Evolutionary conservation across 441 rosid genomes (phyloP).

Genomic region (Populus hybrid): DNA sequence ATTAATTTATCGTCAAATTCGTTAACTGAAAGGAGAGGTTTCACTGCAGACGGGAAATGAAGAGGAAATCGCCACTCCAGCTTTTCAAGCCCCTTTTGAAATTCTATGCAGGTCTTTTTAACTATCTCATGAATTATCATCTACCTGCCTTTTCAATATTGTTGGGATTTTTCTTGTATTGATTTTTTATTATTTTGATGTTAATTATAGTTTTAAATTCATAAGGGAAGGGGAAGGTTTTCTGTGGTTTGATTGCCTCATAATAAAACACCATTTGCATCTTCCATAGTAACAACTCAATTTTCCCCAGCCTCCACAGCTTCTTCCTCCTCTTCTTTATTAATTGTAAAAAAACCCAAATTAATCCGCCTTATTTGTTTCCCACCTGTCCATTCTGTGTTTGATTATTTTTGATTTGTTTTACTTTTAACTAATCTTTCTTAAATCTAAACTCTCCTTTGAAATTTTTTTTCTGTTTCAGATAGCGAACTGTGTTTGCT

Average conservation of each 20-base stretch:
- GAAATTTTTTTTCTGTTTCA: no score
- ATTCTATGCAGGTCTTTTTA: constrained; percentile 58
- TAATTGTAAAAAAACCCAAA: neutral
- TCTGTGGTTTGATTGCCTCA: neutral
- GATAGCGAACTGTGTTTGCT: no score
- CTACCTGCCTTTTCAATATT: no score
- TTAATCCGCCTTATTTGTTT: neutral
- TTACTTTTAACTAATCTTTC: neutral
- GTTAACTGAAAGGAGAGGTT: constrained; percentile 13
- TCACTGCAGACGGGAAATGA: constrained; percentile 33
- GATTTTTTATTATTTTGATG: no score
- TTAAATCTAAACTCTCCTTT: neutral
- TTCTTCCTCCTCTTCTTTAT: neutral
- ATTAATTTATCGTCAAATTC: constrained; percentile 3
- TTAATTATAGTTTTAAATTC: no score
- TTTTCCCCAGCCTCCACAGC: neutral
- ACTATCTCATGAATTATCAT: no score
- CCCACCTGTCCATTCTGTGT: neutral
- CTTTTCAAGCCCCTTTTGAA: constrained; percentile 64
- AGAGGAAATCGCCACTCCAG: constrained; percentile 70
- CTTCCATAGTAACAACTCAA: neutral
- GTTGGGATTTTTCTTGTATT: no score
- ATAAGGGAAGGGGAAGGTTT: no score
- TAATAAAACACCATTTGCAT: neutral
- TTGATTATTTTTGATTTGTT: neutral